Conservation (phyloP, 495 filamentous ascomycete genomes). For the Haplographium delicatum region DNA sequence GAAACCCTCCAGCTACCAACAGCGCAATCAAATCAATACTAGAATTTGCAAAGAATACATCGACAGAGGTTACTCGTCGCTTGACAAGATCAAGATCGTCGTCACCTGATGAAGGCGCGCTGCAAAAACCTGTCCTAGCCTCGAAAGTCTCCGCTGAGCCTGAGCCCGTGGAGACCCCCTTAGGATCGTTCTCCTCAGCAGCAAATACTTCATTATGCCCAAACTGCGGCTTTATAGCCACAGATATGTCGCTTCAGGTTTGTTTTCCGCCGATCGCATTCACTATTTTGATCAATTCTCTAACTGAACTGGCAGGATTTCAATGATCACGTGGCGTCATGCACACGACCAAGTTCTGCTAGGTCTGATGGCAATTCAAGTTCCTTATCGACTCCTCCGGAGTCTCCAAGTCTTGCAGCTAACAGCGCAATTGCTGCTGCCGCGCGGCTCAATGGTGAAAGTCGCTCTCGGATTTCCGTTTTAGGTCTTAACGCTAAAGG, state of each 20-base stretch:
- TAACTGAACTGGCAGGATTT: slow-evolving; percentile 18
- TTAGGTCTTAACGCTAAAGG: too few species aligned
- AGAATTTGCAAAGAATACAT: too few species aligned
- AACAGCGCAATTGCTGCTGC: not conserved
- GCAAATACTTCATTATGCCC: slow-evolving; percentile 7
- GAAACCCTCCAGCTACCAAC: too few species aligned
- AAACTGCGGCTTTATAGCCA: slow-evolving; percentile 3
- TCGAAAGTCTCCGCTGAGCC: not conserved
- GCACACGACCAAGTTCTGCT: slow-evolving; percentile 6
- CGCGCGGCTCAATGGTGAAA: too few species aligned
- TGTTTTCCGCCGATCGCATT: not conserved
- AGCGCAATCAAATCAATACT: too few species aligned
- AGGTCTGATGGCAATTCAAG: slow-evolving; percentile 3
- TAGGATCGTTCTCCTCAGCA: slow-evolving; percentile 4
- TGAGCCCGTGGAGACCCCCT: slow-evolving; percentile 1
- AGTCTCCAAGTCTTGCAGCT: not conserved
- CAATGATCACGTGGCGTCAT: slow-evolving; percentile 17
- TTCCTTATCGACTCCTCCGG: slow-evolving; percentile 6
- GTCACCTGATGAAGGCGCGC: not conserved
- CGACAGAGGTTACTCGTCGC: too few species aligned
- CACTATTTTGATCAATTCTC: not conserved
- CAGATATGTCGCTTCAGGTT: slow-evolving; percentile 9
- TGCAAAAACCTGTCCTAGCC: not conserved
- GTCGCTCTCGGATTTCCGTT: too few species aligned
- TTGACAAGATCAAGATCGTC: too few species aligned